These are phyloP conservation scores for Trichoderma reesei DNA, from an alignment of 495 filamentous ascomycete genomes.

Conservation along the genomic window DNA sequence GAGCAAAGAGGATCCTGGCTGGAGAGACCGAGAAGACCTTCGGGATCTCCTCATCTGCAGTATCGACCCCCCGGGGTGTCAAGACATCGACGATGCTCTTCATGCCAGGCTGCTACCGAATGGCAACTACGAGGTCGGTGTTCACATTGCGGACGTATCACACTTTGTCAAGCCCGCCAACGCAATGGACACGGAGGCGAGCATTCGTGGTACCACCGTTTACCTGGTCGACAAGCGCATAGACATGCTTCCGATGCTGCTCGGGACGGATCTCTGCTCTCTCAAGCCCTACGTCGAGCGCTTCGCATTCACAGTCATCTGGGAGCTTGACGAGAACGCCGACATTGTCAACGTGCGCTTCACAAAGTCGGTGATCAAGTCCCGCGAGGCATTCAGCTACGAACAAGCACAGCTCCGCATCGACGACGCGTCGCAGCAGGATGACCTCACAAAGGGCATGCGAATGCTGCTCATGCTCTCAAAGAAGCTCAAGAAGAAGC, in stretches of 20 bases:
- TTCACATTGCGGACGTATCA: conserved; percentile 98
- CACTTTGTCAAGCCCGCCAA: conserved; percentile 97
- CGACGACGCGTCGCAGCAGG: conserved; percentile 74
- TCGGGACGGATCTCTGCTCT: conserved; percentile 93
- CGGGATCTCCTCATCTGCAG: conserved; percentile 85
- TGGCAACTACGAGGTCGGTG: conserved; percentile 91
- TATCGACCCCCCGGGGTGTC: conserved; percentile 91
- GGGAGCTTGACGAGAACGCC: conserved; percentile 81
- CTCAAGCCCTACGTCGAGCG: conserved; percentile 96
- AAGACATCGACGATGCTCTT: conserved; percentile 96
- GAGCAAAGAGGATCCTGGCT: conserved; percentile 66
- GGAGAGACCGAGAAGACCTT: conserved; percentile 74
- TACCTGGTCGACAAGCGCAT: conserved; percentile 98
- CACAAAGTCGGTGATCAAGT: conserved; percentile 95
- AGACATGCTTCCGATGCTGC: conserved; percentile 93
- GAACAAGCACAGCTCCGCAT: conserved; percentile 90
- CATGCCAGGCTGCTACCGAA: conserved; percentile 79
- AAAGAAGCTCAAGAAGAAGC: conserved; percentile 87
- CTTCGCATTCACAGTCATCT: conserved; percentile 89
- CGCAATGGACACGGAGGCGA: conserved; percentile 92
- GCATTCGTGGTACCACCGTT: conserved; percentile 87
- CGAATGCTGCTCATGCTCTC: conserved; percentile 78
- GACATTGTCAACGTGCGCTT: conserved; percentile 75
- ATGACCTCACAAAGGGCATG: conserved; percentile 87
- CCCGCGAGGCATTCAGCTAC: conserved; percentile 96